Percentiles rank a stretch among this genome's conserved stretches.
Evolutionary conservation across 176 grass and related monocot genomes (phyloP).

Genomic region (Alloteropsis semialata): DNA sequence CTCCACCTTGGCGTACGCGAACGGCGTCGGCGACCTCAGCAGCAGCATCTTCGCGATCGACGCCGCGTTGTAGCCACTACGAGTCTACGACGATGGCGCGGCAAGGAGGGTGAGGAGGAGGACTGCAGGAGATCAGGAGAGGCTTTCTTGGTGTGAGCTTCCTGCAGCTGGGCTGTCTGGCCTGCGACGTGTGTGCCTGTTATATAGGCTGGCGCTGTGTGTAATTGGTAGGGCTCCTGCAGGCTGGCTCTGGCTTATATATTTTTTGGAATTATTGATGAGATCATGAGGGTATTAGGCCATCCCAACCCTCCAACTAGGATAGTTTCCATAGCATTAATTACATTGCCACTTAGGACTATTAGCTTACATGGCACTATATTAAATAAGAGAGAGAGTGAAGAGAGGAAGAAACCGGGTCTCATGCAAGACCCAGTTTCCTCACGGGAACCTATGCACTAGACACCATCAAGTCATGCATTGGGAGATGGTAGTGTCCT

Average conservation of each 20-base stretch:
- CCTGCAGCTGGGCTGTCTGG: conserved; percentile 9
- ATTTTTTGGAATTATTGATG: conserved; percentile 36
- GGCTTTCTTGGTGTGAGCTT: conserved; percentile 21
- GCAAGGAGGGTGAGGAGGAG: neutral
- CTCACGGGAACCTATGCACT: no score
- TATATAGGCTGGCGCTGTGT: conserved; percentile 30
- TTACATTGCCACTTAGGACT: no score
- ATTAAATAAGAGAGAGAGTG: no score
- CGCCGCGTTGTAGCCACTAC: neutral
- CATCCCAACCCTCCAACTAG: no score
- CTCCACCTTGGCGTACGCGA: conserved; percentile 60
- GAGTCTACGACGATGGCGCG: no score
- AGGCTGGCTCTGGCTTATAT: conserved; percentile 26
- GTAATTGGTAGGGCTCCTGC: neutral
- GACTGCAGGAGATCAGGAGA: neutral
- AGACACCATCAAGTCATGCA: no score
- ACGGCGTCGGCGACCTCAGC: conserved; percentile 24
- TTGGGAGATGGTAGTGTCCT: no score
- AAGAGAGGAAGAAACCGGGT: no score
- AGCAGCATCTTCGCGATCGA: conserved; percentile 24
- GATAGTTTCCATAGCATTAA: no score
- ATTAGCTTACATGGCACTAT: no score
- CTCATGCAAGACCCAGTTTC: no score
- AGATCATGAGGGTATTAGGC: conserved; percentile 20
- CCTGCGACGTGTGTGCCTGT: conserved; percentile 20